phyloP scores from a whole-genome alignment of 176 grass and related monocot species.

The Calamus simplicifolius region DNA sequence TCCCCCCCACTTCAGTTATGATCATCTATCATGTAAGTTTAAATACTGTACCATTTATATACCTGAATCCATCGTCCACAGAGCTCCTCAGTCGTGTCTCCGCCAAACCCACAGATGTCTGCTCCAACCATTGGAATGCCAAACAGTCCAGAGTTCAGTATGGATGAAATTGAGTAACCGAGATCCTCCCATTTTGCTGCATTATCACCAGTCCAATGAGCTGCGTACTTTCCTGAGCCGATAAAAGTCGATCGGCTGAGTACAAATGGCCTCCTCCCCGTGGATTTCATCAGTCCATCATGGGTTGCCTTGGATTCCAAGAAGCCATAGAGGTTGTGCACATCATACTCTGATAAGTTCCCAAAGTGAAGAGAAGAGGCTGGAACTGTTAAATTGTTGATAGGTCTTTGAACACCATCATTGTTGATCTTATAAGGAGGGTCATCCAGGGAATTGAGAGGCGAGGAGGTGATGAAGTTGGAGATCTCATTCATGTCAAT shows the following conservation, averaged over 20 bases:
- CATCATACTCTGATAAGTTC: slow-evolving; percentile 56
- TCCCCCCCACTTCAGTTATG: too few relatives aligned
- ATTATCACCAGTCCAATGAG: slow-evolving; percentile 91
- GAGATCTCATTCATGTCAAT: slow-evolving; percentile 93
- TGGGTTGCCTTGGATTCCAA: slow-evolving; percentile 60
- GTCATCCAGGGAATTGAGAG: slow-evolving; percentile 46
- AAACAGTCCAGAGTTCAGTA: slow-evolving; percentile 71
- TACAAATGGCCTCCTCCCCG: slow-evolving; percentile 58
- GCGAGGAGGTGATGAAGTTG: slow-evolving; percentile 45
- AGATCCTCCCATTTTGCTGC: slow-evolving; percentile 50
- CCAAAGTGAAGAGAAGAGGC: slow-evolving; percentile 55
- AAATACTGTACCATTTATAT: not conserved
- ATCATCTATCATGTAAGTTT: too few relatives aligned
- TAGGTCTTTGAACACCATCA: slow-evolving; percentile 32
- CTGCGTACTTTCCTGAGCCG: slow-evolving; percentile 53
- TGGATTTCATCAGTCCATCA: slow-evolving; percentile 42
- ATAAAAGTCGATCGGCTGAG: slow-evolving; percentile 76
- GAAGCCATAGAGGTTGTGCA: slow-evolving; percentile 71
- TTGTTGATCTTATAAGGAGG: slow-evolving; percentile 87
- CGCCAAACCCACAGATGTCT: slow-evolving; percentile 75
- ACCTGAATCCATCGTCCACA: slow-evolving; percentile 90
- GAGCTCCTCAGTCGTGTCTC: slow-evolving; percentile 70
- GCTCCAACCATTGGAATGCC: slow-evolving; percentile 82
- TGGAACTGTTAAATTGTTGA: slow-evolving; percentile 54
- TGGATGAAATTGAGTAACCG: slow-evolving; percentile 51